phyloP scores from a whole-genome alignment of 2,329 filamentous ascomycete genomes.

The Bretziella fagacearum region DNA sequence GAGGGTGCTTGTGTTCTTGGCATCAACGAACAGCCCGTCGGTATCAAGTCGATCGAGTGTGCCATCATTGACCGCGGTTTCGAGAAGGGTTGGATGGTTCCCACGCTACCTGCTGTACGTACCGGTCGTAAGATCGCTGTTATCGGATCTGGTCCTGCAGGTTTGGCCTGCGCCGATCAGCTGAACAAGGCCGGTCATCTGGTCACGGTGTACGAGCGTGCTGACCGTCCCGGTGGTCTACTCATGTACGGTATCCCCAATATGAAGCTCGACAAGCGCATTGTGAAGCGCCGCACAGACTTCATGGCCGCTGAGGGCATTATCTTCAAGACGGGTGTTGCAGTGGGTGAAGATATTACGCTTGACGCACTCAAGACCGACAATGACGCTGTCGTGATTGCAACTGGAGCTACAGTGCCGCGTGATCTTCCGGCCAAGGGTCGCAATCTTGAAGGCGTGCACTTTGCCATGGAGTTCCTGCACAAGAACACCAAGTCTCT shows the following conservation, averaged over 20 bases:
- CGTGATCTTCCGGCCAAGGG: conserved; percentile 84
- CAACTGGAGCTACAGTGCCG: conserved; percentile 82
- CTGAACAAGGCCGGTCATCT: conserved; percentile 81
- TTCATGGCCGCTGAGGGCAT: conserved; percentile 86
- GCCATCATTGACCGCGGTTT: conserved; percentile 96
- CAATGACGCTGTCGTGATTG: conserved; percentile 75
- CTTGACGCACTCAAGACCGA: conserved; percentile 55
- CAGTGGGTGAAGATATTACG: conserved; percentile 53
- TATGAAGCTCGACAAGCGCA: conserved; percentile 98
- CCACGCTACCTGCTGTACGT: conserved; percentile 57
- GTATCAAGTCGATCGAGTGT: conserved; percentile 96
- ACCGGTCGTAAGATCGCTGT: conserved; percentile 79
- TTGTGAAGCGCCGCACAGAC: conserved; percentile 87
- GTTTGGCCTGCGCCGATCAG: conserved; percentile 80
- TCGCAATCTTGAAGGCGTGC: conserved; percentile 74
- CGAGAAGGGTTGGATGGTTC: conserved; percentile 96
- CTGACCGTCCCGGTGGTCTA: conserved; percentile 76
- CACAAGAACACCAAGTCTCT: conserved; percentile 97
- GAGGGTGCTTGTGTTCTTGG: conserved; percentile 91
- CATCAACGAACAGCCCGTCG: conserved; percentile 92
- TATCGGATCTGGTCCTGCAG: conserved; percentile 82
- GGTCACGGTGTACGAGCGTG: conserved; percentile 83
- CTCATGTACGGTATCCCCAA: conserved; percentile 98
- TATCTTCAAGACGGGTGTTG: conserved; percentile 59
- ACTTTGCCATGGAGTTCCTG: conserved; percentile 94